phyloP scores from a whole-genome alignment of 345 rosid genomes.

The Bretschneidera sinensis region DNA sequence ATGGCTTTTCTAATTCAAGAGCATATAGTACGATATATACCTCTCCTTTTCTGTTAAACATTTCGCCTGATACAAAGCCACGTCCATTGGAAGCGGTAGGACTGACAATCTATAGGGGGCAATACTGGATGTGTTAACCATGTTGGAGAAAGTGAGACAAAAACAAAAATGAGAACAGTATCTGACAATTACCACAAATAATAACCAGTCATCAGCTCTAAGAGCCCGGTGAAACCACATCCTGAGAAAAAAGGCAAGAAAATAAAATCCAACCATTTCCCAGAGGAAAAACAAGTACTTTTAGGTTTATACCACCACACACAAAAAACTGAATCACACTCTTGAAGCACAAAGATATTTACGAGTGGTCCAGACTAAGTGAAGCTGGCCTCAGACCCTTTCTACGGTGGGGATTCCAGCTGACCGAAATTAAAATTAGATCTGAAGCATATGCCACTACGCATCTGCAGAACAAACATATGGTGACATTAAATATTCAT shows the following conservation, averaged over 20 bases:
- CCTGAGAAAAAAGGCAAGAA: conserved; percentile 28
- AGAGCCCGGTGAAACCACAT: conserved; percentile 87
- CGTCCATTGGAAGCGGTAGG: conserved; percentile 61
- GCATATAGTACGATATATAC: conserved; percentile 28
- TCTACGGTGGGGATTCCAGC: conserved; percentile 83
- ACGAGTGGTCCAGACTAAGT: conserved; percentile 95
- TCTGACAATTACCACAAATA: conserved; percentile 56
- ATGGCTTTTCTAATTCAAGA: neutral
- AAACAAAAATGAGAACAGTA: conserved; percentile 3
- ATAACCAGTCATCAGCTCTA: conserved; percentile 93
- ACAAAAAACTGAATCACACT: neutral
- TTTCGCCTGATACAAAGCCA: conserved; percentile 71
- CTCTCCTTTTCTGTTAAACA: conserved; percentile 82
- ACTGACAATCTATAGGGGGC: conserved; percentile 53
- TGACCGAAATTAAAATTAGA: conserved; percentile 63
- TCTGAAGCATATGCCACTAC: conserved; percentile 92
- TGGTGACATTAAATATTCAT: neutral
- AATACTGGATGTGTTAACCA: neutral
- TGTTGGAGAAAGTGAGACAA: neutral
- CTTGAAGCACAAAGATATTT: conserved; percentile 22
- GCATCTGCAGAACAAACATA: conserved; percentile 51
- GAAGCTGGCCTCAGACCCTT: conserved; percentile 52
- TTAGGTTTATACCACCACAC: too few species aligned
- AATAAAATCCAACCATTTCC: conserved; percentile 6
- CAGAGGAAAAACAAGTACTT: neutral